Conservation (phyloP, 805 yeast species). For the Candida oleophila region DNA sequence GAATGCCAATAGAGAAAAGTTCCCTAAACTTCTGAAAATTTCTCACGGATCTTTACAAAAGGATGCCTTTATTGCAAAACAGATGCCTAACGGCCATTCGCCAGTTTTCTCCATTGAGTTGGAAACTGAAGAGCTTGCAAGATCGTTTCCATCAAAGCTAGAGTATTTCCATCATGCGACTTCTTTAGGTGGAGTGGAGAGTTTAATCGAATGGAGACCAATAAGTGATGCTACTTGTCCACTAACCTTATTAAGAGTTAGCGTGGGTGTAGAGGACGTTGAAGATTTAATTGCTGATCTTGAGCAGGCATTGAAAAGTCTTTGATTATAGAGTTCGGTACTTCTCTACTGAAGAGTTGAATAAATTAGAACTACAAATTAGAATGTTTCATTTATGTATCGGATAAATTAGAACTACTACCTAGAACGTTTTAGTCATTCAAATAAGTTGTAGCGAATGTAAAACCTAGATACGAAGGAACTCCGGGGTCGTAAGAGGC, state of each 20-base stretch:
- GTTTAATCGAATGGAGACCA: slow-evolving; percentile 88
- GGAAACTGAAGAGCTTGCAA: slow-evolving; percentile 52
- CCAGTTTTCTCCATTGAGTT: slow-evolving; percentile 77
- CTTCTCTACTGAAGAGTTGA: background rate
- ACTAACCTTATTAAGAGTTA: slow-evolving; percentile 63
- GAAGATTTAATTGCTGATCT: slow-evolving; percentile 78
- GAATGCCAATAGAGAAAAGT: slow-evolving; percentile 45
- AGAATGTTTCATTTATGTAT: too few species aligned
- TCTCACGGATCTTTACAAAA: slow-evolving; percentile 77
- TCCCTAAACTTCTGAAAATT: slow-evolving; percentile 47
- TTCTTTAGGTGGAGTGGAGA: slow-evolving; percentile 89
- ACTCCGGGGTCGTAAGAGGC: too few species aligned
- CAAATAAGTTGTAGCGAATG: too few species aligned
- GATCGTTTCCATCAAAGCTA: slow-evolving; percentile 59
- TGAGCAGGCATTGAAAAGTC: slow-evolving; percentile 47
- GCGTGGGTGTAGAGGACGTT: slow-evolving; percentile 77
- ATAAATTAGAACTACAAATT: too few species aligned
- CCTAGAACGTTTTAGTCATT: too few species aligned
- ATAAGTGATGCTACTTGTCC: slow-evolving; percentile 55
- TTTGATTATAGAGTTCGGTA: background rate
- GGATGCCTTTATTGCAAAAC: slow-evolving; percentile 64
- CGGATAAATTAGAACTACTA: too few species aligned
- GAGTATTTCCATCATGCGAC: slow-evolving; percentile 86
- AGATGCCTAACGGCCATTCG: slow-evolving; percentile 59
- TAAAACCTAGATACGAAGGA: too few species aligned